Percentiles rank a stretch among this genome's conserved stretches.
These are phyloP conservation scores for Chrysopogon serrulatus DNA, from an alignment of 176 grass and related monocot genomes.

Conservation along the genomic window DNA sequence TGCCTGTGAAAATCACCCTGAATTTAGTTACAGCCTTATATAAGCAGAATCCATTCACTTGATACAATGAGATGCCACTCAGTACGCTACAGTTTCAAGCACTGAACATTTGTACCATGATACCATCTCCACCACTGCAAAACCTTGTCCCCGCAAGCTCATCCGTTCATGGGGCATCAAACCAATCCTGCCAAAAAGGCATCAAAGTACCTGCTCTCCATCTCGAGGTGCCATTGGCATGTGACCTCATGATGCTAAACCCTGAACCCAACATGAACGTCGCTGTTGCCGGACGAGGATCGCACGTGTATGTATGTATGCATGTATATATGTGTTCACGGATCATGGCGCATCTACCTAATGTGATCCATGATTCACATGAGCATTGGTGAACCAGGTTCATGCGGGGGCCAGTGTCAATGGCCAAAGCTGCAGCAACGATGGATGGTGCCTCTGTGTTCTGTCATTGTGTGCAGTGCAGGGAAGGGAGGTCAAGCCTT, in stretches of 20 bases:
- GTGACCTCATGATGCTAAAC: conserved; percentile 13
- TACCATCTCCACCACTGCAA: not conserved
- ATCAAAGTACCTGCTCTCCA: conserved; percentile 9
- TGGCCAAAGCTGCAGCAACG: conserved; percentile 41
- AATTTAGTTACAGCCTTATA: not conserved
- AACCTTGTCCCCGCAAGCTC: not conserved
- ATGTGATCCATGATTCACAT: conserved; percentile 12
- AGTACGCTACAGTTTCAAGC: not conserved
- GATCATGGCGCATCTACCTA: conserved; percentile 4
- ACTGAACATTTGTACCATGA: not conserved
- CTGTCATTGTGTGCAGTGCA: not conserved
- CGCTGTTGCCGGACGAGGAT: conserved; percentile 1
- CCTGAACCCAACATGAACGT: not conserved
- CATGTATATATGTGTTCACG: not conserved
- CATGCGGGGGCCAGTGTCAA: not conserved
- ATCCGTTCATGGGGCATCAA: conserved; percentile 4
- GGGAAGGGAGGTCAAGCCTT: conserved; percentile 13
- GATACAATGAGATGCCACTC: not conserved
- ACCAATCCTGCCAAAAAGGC: conserved; percentile 3
- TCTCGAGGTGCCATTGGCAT: conserved; percentile 18
- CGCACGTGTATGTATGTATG: not conserved
- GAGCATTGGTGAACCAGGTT: conserved; percentile 26
- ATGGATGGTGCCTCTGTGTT: not conserved
- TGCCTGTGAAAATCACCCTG: not conserved
- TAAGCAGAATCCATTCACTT: not conserved